Percentiles rank a stretch among this genome's conserved stretches.
phyloP scores from a whole-genome alignment of 2,329 filamentous ascomycete genomes.

The Alternaria gansuensis region DNA sequence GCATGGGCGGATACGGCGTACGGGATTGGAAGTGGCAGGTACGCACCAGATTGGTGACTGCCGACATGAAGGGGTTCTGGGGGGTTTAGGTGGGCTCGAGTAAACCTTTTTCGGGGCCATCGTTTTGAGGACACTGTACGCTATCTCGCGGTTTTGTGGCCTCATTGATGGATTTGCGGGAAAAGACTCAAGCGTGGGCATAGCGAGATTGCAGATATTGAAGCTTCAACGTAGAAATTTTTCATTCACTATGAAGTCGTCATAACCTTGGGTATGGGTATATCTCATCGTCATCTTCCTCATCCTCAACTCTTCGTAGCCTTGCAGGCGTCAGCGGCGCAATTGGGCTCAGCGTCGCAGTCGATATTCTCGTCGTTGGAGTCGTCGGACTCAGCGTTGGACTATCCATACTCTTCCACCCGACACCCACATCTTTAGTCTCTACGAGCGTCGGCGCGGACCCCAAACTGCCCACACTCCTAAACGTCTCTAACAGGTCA shows the following conservation, averaged over 20 bases:
- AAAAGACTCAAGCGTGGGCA: neutral
- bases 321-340: slow-evolving; percentile 41
- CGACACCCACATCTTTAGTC: slow-evolving; percentile 30
- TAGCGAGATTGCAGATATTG: neutral
- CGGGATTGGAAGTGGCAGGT: neutral
- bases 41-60: slow-evolving; percentile 12
- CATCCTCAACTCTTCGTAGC: slow-evolving; percentile 38
- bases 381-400: slow-evolving; percentile 38
- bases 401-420: slow-evolving; percentile 39
- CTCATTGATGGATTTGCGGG: neutral
- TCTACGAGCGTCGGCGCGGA: slow-evolving; percentile 48
- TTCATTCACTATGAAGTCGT: slow-evolving; percentile 24
- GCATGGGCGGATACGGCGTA: slow-evolving; percentile 3
- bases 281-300: slow-evolving; percentile 38
- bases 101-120: neutral
- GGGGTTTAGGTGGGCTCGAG: neutral
- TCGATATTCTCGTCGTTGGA: slow-evolving; percentile 37
- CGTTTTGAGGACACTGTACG: neutral
- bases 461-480: slow-evolving; percentile 45
- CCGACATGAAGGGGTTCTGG: slow-evolving; percentile 12
- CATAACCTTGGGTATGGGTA: slow-evolving; percentile 33
- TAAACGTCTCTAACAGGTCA: slow-evolving; percentile 44
- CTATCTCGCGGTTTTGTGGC: neutral
- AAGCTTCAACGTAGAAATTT: neutral
- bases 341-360: slow-evolving; percentile 41